Evolutionary conservation across 129 eudicot species (phyloP).

Genomic region (Mikania micrantha): DNA sequence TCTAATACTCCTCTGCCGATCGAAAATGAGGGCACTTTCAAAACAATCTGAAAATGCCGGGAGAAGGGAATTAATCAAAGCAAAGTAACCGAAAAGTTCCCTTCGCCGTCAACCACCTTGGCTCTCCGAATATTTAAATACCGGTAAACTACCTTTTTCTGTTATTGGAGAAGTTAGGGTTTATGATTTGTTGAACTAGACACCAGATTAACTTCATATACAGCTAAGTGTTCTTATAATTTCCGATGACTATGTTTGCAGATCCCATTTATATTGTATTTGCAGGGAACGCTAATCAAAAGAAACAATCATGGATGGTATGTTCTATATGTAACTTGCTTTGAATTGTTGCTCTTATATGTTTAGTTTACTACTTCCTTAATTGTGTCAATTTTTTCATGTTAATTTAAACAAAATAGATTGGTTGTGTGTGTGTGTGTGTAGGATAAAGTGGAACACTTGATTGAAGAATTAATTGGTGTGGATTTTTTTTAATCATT

Average conservation of each 20-base stretch:
- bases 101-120: neutral
- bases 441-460: neutral
- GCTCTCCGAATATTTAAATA: neutral
- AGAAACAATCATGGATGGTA: constrained; percentile 30
- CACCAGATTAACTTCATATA: neutral
- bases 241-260: neutral
- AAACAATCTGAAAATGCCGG: neutral
- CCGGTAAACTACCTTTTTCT: neutral
- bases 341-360: neutral
- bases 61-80: neutral
- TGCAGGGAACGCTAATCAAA: constrained; percentile 20
- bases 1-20: too few species aligned
- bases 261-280: constrained; percentile 6
- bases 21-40: too few species aligned
- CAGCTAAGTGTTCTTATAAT: neutral
- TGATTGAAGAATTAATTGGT: neutral
- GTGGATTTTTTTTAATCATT: neutral
- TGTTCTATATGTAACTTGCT: neutral
- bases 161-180: neutral
- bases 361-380: neutral
- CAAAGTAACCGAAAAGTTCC: neutral
- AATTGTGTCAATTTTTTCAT: neutral
- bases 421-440: too few species aligned
- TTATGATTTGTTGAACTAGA: constrained; percentile 4
- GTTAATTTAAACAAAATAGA: too few species aligned